phyloP scores from a whole-genome alignment of 2,329 filamentous ascomycete genomes.

The Cercospora zeae-maydis region DNA sequence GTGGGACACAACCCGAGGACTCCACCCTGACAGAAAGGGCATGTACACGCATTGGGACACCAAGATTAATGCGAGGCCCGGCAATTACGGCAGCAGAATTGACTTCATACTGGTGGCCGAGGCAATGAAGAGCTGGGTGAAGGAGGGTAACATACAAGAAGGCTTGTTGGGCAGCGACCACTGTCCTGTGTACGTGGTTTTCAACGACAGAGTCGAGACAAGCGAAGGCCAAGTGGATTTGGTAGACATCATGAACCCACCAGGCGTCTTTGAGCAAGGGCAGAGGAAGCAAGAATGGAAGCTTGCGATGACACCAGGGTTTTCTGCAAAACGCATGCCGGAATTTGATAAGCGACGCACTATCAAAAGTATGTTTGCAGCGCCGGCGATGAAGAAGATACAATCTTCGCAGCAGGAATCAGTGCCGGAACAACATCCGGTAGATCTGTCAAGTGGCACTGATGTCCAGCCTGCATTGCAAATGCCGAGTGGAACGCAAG shows the following conservation, averaged over 20 bases:
- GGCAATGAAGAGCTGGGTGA: slow-evolving; percentile 75
- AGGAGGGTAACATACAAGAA: slow-evolving; percentile 81
- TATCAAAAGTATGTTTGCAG: slow-evolving; percentile 88
- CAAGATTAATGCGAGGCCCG: slow-evolving; percentile 89
- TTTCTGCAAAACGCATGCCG: slow-evolving; percentile 78
- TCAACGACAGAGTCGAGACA: slow-evolving; percentile 59
- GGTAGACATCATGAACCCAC: slow-evolving; percentile 73
- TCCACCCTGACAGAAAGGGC: slow-evolving; percentile 72
- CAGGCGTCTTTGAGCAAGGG: slow-evolving; percentile 66
- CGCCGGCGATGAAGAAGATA: slow-evolving; percentile 45
- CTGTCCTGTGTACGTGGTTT: slow-evolving; percentile 80
- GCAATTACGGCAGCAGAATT: slow-evolving; percentile 87
- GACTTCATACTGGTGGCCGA: slow-evolving; percentile 87
- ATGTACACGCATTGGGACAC: slow-evolving; percentile 99
- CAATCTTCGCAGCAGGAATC: slow-evolving; percentile 13
- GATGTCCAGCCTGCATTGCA: not conserved
- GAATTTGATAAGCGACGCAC: slow-evolving; percentile 81
- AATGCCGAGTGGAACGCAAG: not conserved
- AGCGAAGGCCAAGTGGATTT: slow-evolving; percentile 50
- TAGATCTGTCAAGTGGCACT: not conserved
- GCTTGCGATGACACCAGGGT: slow-evolving; percentile 62
- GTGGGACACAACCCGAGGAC: slow-evolving; percentile 78
- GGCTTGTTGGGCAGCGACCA: slow-evolving; percentile 93
- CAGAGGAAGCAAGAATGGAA: slow-evolving; percentile 64
- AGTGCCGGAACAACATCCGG: not conserved